Conservation (phyloP, 2,329 filamentous ascomycete genomes). For the Talaromyces islandicus region DNA sequence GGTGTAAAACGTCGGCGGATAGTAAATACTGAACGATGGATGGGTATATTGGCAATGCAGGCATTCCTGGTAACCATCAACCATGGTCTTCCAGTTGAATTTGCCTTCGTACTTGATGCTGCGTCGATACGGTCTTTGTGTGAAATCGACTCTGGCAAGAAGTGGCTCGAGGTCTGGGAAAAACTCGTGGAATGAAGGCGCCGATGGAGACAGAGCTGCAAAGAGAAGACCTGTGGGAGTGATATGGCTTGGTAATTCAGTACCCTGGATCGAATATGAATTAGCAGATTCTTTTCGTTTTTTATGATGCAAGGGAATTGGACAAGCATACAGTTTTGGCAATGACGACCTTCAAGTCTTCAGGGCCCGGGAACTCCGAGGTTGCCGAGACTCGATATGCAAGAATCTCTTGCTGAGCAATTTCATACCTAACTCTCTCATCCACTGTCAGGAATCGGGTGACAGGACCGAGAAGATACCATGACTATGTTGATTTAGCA, state of each 20-base stretch:
- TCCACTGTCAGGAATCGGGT: conserved; percentile 41
- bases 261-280: conserved; percentile 15
- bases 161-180: conserved; percentile 48
- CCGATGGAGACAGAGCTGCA: conserved; percentile 43
- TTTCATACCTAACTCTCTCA: conserved; percentile 43
- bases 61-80: conserved; percentile 55
- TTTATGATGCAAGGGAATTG: background rate
- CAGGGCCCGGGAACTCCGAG: conserved; percentile 18
- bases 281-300: background rate
- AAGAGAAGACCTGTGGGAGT: conserved; percentile 51
- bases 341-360: conserved; percentile 36
- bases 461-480: conserved; percentile 50
- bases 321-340: conserved; percentile 25
- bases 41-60: conserved; percentile 56
- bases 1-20: conserved; percentile 51
- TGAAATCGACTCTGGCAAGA: conserved; percentile 48
- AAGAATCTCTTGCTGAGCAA: conserved; percentile 42
- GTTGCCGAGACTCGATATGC: conserved; percentile 31
- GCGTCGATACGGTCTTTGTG: conserved; percentile 45
- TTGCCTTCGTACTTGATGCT: conserved; percentile 51
- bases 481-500: conserved; percentile 30
- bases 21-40: conserved; percentile 49
- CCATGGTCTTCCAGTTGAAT: conserved; percentile 58
- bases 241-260: conserved; percentile 32
- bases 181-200: conserved; percentile 47